Percentiles rank a stretch among this genome's conserved stretches.
phyloP scores from a whole-genome alignment of 1,284 basidiomycete genomes.

The Takashimella koratensis region DNA sequence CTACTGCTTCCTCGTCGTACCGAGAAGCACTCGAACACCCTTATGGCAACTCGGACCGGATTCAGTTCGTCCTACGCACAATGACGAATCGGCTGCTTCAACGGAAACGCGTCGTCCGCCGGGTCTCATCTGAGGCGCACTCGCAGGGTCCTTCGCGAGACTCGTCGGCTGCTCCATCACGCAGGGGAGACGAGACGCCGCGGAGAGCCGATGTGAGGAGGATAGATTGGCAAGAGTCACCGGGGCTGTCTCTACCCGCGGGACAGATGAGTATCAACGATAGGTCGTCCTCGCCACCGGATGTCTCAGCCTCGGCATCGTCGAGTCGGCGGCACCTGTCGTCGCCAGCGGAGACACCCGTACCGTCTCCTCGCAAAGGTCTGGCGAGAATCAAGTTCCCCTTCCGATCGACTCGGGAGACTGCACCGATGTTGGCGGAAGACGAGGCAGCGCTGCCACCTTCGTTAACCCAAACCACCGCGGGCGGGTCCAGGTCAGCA shows the following conservation, averaged over 20 bases:
- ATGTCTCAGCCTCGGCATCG: not conserved
- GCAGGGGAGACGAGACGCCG: slow-evolving; percentile 11
- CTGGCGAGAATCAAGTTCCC: not conserved
- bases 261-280: not conserved
- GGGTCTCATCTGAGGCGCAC: slow-evolving; percentile 19
- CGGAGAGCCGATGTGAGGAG: slow-evolving; percentile 4
- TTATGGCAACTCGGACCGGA: slow-evolving; percentile 32
- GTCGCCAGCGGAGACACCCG: not conserved
- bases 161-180: too few relatives aligned
- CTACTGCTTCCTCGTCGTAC: slow-evolving; percentile 16
- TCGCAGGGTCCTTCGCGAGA: not conserved
- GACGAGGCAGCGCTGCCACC: not conserved
- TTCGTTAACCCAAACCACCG: not conserved
- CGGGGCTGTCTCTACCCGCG: not conserved
- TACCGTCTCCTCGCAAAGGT: not conserved
- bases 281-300: not conserved
- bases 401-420: not conserved
- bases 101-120: slow-evolving; percentile 45
- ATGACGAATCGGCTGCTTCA: slow-evolving; percentile 52
- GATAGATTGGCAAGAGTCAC: slow-evolving; percentile 5
- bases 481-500: not conserved
- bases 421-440: not conserved
- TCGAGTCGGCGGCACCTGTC: not conserved
- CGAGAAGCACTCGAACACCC: slow-evolving; percentile 36
- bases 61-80: slow-evolving; percentile 50